These are phyloP conservation scores for Pyrenula aspistea DNA, from an alignment of 495 filamentous ascomycete genomes.

Conservation along the genomic window DNA sequence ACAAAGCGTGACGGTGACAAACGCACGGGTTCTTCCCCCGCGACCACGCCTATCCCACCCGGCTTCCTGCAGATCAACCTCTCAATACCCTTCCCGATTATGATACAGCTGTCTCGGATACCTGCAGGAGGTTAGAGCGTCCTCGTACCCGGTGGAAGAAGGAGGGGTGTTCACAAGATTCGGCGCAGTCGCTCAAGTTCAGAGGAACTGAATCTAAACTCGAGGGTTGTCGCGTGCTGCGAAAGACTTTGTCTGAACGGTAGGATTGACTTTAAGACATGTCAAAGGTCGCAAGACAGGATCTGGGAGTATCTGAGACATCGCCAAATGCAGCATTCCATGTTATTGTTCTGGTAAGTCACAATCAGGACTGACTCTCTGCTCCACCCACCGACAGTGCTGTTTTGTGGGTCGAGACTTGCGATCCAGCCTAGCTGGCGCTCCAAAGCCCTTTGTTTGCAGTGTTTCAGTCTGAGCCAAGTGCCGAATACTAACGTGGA, in stretches of 20 bases:
- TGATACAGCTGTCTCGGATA: not conserved
- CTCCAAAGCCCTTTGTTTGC: not conserved
- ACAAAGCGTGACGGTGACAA: no score
- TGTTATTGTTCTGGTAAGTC: slow-evolving; percentile 69
- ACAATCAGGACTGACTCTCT: slow-evolving; percentile 1
- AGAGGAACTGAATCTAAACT: not conserved
- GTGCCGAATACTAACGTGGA: not conserved
- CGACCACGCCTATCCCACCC: no score
- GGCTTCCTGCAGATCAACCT: no score
- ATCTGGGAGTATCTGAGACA: slow-evolving; percentile 2
- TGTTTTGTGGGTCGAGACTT: no score
- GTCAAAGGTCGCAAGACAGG: not conserved
- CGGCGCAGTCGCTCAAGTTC: not conserved
- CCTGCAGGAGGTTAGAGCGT: not conserved
- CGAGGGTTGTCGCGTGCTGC: not conserved
- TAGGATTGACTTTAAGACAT: no score
- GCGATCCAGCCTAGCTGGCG: not conserved
- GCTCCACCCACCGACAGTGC: not conserved
- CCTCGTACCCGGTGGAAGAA: not conserved
- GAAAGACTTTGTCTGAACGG: no score
- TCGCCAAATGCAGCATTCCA: slow-evolving; percentile 44
- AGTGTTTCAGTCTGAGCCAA: not conserved
- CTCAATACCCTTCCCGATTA: not conserved
- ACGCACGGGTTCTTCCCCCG: no score
- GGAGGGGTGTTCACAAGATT: not conserved